Evolutionary conservation across 768 basidiomycete species (phyloP), one percentile per base, ranked within the genome.

Genomic region (Sporobolomyces phaffii): DNA sequence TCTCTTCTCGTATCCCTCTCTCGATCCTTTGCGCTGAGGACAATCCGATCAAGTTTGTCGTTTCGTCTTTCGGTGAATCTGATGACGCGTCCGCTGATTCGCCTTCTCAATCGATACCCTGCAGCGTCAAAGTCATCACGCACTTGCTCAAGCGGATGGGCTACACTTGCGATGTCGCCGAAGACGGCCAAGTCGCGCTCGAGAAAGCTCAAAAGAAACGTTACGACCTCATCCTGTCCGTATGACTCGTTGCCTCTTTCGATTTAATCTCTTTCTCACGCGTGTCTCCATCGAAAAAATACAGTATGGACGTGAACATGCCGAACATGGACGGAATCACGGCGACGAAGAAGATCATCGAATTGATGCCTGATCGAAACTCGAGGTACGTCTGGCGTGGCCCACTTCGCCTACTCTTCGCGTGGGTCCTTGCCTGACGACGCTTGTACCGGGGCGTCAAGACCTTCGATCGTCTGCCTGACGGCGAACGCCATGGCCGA

Each of bases 261-360:
- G 13, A 11, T 8, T 29, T 34, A 28, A 14, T 9, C 20, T 11
- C 31, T 49, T n/a, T n/a, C n/a, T n/a, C n/a, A n/a, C n/a, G n/a
- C n/a, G n/a, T n/a, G n/a, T n/a, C n/a, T n/a, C n/a, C n/a, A n/a
- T n/a, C n/a, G n/a, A n/a, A n/a, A n/a, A n/a, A n/a, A n/a, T n/a
- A n/a, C n/a, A 64, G 68, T 7, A 70, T 70, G 69, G 69, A 70
- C 52, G 57, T 70, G 47, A 70, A 70, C 47, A 71, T 71, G 70
- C 70, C 70, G 0, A 51, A 44, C 28, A 67, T 57, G 62, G 65
- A 60, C 31, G 70, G 70, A 2, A 50, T 71, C 5, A 24, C 49
- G 2, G 48, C 58, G 3, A 67, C 70, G 2, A 26, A 57, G 17
- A 29, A 56, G 48, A 62, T 71, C 24, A 28, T 47, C 56, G 45